Base-by-base conservation (phyloP, 1,139 yeast species). In the Pichia sp. region DNA sequence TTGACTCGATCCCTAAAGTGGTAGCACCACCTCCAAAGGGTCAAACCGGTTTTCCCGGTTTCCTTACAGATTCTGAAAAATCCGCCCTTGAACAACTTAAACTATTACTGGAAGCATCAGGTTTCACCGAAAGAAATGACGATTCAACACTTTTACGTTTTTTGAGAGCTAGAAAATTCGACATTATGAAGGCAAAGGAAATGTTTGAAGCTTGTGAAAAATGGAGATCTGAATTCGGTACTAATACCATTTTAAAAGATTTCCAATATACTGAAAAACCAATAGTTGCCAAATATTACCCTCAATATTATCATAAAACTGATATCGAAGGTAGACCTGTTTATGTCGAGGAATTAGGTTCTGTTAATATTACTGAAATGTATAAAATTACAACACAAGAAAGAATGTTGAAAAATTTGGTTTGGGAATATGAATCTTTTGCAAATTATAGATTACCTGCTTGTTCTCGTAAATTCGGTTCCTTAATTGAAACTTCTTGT, bases 261-360 rank as follows among this genome's bases (percentile, higher is more conserved):
- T 93, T 93, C 77, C 82, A 86, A 59, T 93, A 93, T 73, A 81
- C 80, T 30, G 99, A 93, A 74, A 93, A 93, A 74, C 86, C 95
- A 31, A 71, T 83, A 56, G 96, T 91, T 58, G 96, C 96, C 57
- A 79, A 81, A 67, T 85, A 77, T 72, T 93, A 93, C 70, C 99
- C 99, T 34, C 97, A 91, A 72, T 93, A 91, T 73, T 93, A 93
- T 72, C 98, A 93, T 75, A 91, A 93, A 76, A 88, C 93, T 46
- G 99, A 93, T 70, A 88, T 80, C 66, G 99, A 93, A 58, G 99
- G 99, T 48, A 85, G 99, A 65, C 99, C 99, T 4, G 85, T 90
- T 51, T 93, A 93, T 72, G 79, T 85, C 63, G 99, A 93, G 74
- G 96, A 93, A 69, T 79, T 93, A 60, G 99, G 99, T 53, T 75